A percentile compares a stretch with the other conserved stretches of the same genome.
Conservation (phyloP, 441 rosid genomes). For the Pelargonium citronellum region DNA sequence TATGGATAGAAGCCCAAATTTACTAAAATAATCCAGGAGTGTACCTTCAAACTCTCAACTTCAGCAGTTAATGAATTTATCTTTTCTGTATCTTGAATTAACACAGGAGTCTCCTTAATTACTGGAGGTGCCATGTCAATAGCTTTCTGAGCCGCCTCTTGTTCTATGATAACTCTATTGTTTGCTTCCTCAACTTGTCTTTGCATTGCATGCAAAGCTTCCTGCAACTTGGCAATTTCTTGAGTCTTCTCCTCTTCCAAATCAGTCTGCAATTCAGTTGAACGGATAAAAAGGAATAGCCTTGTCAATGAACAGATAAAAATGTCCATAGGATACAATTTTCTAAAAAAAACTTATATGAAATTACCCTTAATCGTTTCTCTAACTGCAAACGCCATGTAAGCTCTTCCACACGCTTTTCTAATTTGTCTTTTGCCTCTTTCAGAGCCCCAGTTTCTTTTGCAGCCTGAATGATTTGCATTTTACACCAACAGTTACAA, state of each 20-base stretch:
- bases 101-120: slow-evolving; percentile 27
- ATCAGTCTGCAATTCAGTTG: slow-evolving; percentile 7
- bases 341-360: not conserved
- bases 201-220: slow-evolving; percentile 22
- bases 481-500: too few relatives aligned
- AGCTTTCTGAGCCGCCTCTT: slow-evolving; percentile 30
- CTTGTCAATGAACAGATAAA: not conserved
- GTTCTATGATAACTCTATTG: slow-evolving; percentile 29
- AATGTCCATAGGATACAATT: not conserved
- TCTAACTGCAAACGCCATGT: slow-evolving; percentile 13
- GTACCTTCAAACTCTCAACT: slow-evolving; percentile 60
- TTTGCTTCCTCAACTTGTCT: slow-evolving; percentile 23
- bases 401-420: slow-evolving; percentile 20
- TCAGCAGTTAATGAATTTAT: slow-evolving; percentile 42
- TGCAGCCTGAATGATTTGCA: slow-evolving; percentile 14
- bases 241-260: slow-evolving; percentile 19
- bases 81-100: slow-evolving; percentile 32
- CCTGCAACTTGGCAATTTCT: slow-evolving; percentile 26
- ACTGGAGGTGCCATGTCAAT: slow-evolving; percentile 25
- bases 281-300: slow-evolving; percentile 1
- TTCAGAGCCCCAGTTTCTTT: slow-evolving; percentile 6
- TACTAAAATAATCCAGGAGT: too few relatives aligned
- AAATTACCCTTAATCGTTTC: slow-evolving; percentile 11
- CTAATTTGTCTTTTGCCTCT: slow-evolving; percentile 7
- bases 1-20: too few relatives aligned